Percentiles rank a stretch among this genome's conserved stretches.
These are phyloP conservation scores for Speleostelium caveatum DNA, from an alignment of 78 protist species.

Conservation along the genomic window DNA sequence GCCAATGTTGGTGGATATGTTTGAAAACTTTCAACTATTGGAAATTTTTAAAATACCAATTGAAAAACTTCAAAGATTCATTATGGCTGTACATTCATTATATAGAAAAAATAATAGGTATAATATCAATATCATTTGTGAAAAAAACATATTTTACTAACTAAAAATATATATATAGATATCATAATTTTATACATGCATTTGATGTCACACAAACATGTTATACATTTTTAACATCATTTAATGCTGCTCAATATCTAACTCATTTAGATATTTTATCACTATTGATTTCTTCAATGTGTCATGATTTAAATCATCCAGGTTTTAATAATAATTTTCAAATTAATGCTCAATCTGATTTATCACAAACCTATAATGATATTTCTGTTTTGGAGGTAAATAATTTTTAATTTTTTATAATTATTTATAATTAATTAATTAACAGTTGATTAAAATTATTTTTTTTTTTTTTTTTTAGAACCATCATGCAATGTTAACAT, in stretches of 20 bases:
- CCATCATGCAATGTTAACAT: slow-evolving; percentile 90
- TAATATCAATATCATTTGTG: too few relatives aligned
- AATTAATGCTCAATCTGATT: slow-evolving; percentile 80
- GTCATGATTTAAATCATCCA: slow-evolving; percentile 94
- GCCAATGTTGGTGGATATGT: slow-evolving; percentile 78
- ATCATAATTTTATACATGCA: slow-evolving; percentile 94
- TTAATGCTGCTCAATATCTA: slow-evolving; percentile 52
- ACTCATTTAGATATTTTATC: slow-evolving; percentile 81
- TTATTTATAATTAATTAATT: not conserved
- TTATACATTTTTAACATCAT: slow-evolving; percentile 59
- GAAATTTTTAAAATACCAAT: slow-evolving; percentile 75
- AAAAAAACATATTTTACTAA: too few relatives aligned
- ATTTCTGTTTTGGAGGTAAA: slow-evolving; percentile 88
- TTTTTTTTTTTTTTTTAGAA: slow-evolving; percentile 51
- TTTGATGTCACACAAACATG: slow-evolving; percentile 89
- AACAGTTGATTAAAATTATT: too few relatives aligned
- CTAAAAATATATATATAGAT: too few relatives aligned
- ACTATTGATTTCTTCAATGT: slow-evolving; percentile 84
- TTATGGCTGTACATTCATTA: slow-evolving; percentile 56
- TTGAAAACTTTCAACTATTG: slow-evolving; percentile 75
- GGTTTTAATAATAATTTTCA: slow-evolving; percentile 88
- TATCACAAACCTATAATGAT: slow-evolving; percentile 90
- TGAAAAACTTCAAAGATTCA: slow-evolving; percentile 72
- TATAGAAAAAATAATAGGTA: slow-evolving; percentile 41
- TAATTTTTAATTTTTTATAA: too few relatives aligned